Conservation (phyloP, 2,329 filamentous ascomycete species). For the Fusarium tricinctum region DNA sequence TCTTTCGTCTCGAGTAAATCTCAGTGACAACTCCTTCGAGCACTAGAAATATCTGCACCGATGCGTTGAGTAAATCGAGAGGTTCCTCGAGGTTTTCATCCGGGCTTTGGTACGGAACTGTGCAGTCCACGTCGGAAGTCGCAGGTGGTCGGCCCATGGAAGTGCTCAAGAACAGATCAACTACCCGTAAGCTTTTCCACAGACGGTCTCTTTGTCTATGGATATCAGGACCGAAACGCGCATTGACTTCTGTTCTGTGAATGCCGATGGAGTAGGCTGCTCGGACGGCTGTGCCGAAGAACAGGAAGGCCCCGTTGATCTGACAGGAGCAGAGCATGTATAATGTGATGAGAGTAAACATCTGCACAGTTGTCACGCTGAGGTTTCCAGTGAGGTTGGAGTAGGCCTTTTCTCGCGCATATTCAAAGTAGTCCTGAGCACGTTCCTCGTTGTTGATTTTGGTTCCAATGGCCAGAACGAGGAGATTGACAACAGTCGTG, state of each 20-base stretch:
- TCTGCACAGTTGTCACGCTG: constrained; percentile 64
- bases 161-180: constrained; percentile 67
- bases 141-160: constrained; percentile 69
- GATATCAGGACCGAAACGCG: constrained; percentile 61
- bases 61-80: constrained; percentile 64
- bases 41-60: constrained; percentile 67
- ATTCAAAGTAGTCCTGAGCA: constrained; percentile 64
- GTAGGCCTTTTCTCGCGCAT: constrained; percentile 62
- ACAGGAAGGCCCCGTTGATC: constrained; percentile 68
- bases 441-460: constrained; percentile 59
- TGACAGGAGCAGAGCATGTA: constrained; percentile 69
- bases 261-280: constrained; percentile 68
- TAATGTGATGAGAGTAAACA: constrained; percentile 64
- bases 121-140: constrained; percentile 68
- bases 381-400: constrained; percentile 62
- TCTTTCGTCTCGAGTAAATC: constrained; percentile 67
- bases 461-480: constrained; percentile 65
- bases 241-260: constrained; percentile 68
- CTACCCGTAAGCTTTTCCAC: constrained; percentile 67
- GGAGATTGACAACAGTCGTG: constrained; percentile 61
- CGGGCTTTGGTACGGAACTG: constrained; percentile 60
- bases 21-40: constrained; percentile 65
- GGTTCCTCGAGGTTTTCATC: constrained; percentile 56
- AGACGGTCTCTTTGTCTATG: constrained; percentile 63
- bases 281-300: constrained; percentile 67